Conservation (phyloP, 1,139 yeast species). For the Geotrichum reessii region DNA sequence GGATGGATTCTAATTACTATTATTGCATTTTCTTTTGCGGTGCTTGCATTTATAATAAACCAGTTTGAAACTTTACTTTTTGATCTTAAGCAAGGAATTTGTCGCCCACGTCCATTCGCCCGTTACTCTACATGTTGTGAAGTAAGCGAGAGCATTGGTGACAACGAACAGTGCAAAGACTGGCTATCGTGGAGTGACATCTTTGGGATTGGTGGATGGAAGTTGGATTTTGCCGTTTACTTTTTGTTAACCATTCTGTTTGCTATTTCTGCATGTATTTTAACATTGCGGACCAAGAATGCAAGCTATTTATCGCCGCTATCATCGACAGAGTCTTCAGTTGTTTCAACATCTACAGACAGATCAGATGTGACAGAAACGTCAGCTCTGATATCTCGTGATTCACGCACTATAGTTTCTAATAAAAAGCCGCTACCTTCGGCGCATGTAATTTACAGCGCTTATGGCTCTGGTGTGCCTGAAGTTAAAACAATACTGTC, state of each 20-base stretch:
- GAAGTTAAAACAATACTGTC: slow-evolving; percentile 54
- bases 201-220: slow-evolving; percentile 15
- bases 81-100: slow-evolving; percentile 53
- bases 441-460: slow-evolving; percentile 44
- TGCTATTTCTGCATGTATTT: slow-evolving; percentile 44
- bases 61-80: slow-evolving; percentile 47
- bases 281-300: slow-evolving; percentile 49
- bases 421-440: neutral
- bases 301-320: slow-evolving; percentile 29
- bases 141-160: neutral
- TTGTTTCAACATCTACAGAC: neutral
- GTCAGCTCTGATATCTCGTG: neutral
- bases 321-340: neutral
- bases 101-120: slow-evolving; percentile 45
- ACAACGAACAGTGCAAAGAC: slow-evolving; percentile 34
- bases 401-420: neutral
- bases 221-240: slow-evolving; percentile 42
- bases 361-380: neutral
- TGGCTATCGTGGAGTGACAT: slow-evolving; percentile 50
- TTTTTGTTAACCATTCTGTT: slow-evolving; percentile 41
- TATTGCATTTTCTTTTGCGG: slow-evolving; percentile 47
- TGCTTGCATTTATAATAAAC: slow-evolving; percentile 51
- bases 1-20: slow-evolving; percentile 51
- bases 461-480: slow-evolving; percentile 62
- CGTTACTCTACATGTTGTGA: slow-evolving; percentile 46